Conservation (phyloP, 2,329 filamentous ascomycete genomes). For the Monosporascus sp. region DNA sequence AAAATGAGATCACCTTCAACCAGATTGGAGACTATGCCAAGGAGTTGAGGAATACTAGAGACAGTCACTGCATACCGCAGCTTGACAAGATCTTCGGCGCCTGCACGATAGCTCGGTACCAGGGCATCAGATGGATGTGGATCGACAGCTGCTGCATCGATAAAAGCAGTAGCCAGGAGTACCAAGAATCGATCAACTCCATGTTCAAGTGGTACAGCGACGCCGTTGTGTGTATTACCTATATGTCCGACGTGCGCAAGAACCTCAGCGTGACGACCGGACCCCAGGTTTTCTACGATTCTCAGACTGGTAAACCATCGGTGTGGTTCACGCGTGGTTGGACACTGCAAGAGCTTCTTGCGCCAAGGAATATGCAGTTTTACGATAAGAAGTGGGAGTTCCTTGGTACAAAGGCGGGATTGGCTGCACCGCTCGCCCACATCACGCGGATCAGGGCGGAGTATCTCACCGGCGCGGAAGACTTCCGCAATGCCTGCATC, state of each 20-base stretch:
- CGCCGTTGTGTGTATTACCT: constrained; percentile 28
- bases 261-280: background rate
- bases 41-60: constrained; percentile 1
- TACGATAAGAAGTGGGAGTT: constrained; percentile 17
- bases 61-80: background rate
- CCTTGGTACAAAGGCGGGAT: constrained; percentile 14
- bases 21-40: background rate
- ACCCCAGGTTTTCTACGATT: background rate
- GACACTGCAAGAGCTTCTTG: constrained; percentile 12
- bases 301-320: constrained; percentile 5
- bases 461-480: background rate
- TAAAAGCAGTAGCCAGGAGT: constrained; percentile 15
- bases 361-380: constrained; percentile 17
- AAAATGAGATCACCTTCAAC: constrained; percentile 7
- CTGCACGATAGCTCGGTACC: constrained; percentile 9
- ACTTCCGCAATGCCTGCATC: constrained; percentile 16
- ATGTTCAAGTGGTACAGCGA: constrained; percentile 28
- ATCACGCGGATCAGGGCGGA: constrained; percentile 24
- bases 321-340: constrained; percentile 10
- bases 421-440: constrained; percentile 13
- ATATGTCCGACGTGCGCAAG: constrained; percentile 20
- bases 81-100: constrained; percentile 9
- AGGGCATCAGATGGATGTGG: constrained; percentile 29
- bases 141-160: constrained; percentile 33
- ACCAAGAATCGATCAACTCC: constrained; percentile 18